A percentile compares a stretch with the other conserved stretches of the same genome.
Conservation (phyloP, 2,329 filamentous ascomycete species). For the Alternaria postmessia region DNA sequence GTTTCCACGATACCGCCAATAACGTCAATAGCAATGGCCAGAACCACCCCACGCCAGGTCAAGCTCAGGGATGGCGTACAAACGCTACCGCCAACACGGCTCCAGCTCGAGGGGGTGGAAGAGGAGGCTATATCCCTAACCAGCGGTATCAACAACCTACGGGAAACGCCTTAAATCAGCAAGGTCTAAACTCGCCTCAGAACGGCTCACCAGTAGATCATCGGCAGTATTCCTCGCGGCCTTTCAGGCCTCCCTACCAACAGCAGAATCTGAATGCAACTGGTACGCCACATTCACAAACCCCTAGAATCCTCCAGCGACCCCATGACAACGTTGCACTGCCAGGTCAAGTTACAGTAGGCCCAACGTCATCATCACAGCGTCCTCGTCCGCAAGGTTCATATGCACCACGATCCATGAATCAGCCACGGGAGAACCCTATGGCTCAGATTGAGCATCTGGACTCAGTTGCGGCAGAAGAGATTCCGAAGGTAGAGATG, state of each 20-base stretch:
- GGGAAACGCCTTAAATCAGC: slow-evolving; percentile 6
- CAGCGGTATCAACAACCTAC: slow-evolving; percentile 21
- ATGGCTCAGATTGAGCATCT: slow-evolving; percentile 53
- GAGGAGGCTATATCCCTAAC: slow-evolving; percentile 11
- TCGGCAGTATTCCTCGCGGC: slow-evolving; percentile 1
- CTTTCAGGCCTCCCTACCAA: slow-evolving; percentile 2
- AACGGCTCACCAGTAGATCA: not conserved
- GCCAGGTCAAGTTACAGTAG: slow-evolving; percentile 9
- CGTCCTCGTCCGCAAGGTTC: slow-evolving; percentile 22
- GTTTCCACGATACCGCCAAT: slow-evolving; percentile 20
- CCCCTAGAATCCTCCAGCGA: slow-evolving; percentile 33
- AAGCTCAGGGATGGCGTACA: slow-evolving; percentile 16
- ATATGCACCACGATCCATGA: slow-evolving; percentile 25
- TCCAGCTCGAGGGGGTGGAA: slow-evolving; percentile 19
- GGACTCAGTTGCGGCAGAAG: slow-evolving; percentile 52
- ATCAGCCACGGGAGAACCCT: slow-evolving; percentile 34
- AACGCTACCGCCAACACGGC: slow-evolving; percentile 6
- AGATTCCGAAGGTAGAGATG: slow-evolving; percentile 70
- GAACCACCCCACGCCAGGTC: slow-evolving; percentile 15
- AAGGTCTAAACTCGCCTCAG: slow-evolving; percentile 8
- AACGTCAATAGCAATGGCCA: slow-evolving; percentile 14
- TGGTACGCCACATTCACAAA: slow-evolving; percentile 8
- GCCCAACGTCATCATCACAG: slow-evolving; percentile 10
- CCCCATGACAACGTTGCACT: slow-evolving; percentile 21
- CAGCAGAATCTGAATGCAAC: slow-evolving; percentile 4